Evolutionary conservation across 169 alveolate species (phyloP), one percentile per base, ranked within the genome.

Genomic region (Eimeria tenella): DNA sequence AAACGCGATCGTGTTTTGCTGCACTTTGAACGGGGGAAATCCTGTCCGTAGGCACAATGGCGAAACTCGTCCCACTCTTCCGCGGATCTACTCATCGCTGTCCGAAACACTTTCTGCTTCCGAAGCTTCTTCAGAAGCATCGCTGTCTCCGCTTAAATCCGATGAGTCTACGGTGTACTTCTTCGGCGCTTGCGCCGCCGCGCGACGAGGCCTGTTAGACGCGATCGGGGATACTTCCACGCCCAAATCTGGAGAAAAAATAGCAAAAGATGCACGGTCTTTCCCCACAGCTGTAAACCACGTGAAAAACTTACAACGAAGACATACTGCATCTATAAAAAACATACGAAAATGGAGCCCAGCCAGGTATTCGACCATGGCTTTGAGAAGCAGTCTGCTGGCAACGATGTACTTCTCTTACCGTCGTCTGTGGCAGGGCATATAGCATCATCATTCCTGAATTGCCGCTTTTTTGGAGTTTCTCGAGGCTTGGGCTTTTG

Each of bases 181-280:
- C 90, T 82, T 82, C 9, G 90, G 90, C 60, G 90, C 90, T 25
- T 82, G 90, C 8, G 90, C 90, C 3, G 90, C 90, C 19, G 90
- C 90, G 31, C 90, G 90, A 55, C 90, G 90, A 23, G 90, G 90
- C 73, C 90, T 82, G 19, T 82, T 82, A 11, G 90, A 82, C 3
- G 90, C 90, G 23, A 56, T 82, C 15, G 90, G 90, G 60, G 90
- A 82, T 25, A 55, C 90, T 23, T 58, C 90, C n/a, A 82, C n/a
- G 42, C 21, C 75, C 25, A 42, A 82, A 58, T 82, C 90, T 82
- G 90, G 56, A 58, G 10, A 49, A n/a, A 11, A 21, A 17, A 53
- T 8, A n/a, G 50, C 68, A 2, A 31, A 31, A 31, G 42, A 31
- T 31, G 42, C 42, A 31, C 42, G 42, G 2, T 0, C 42, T 2